Conservation (phyloP, 2,329 filamentous ascomycete genomes). For the Aspergillus sp. region DNA sequence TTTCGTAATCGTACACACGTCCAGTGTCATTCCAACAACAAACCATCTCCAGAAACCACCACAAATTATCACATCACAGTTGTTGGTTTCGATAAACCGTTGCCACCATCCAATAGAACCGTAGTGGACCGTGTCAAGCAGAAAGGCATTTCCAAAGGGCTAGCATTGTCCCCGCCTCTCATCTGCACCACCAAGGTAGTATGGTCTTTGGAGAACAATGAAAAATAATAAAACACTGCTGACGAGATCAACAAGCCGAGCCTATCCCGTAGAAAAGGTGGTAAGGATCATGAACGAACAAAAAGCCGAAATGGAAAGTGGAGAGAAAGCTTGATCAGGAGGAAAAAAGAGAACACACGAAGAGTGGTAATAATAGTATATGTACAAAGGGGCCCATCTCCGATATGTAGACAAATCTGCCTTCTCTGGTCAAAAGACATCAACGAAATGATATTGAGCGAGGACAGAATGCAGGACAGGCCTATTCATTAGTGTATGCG, state of each 20-base stretch:
- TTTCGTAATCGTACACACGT: constrained; percentile 33
- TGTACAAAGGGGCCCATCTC: not conserved
- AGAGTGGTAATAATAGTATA: not conserved
- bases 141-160: no score
- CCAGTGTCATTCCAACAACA: constrained; percentile 5
- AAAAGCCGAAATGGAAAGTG: constrained; percentile 2
- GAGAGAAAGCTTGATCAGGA: constrained; percentile 1
- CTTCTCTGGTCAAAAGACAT: not conserved
- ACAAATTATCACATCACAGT: not conserved
- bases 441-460: not conserved
- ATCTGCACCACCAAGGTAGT: no score
- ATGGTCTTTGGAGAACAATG: no score
- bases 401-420: not conserved
- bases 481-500: constrained; percentile 7
- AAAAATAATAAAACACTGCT: no score
- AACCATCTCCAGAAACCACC: not conserved
- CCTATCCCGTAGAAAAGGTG: no score
- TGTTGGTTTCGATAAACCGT: no score
- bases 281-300: not conserved
- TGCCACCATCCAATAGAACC: no score
- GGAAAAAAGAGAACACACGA: constrained; percentile 2
- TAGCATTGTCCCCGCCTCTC: no score
- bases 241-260: no score
- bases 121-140: no score
- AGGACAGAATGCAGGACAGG: not conserved